phyloP scores from a whole-genome alignment of 805 yeast species.

The Kuraishia floccosa region DNA sequence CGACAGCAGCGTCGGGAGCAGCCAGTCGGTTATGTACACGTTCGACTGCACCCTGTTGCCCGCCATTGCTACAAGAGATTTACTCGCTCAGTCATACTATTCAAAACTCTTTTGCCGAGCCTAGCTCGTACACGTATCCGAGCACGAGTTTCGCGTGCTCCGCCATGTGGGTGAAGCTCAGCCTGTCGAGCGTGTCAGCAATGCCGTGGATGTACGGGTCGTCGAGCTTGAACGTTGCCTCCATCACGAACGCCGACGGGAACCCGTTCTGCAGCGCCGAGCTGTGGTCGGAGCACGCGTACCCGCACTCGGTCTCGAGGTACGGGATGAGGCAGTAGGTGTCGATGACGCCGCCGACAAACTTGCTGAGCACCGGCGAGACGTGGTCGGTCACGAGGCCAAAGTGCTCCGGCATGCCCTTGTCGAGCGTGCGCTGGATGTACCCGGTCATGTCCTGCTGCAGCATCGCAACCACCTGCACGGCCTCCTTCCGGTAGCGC shows the following conservation, averaged over 20 bases:
- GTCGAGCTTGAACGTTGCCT: constrained; percentile 52
- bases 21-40: constrained; percentile 1
- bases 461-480: constrained; percentile 66
- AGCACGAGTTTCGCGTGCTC: constrained; percentile 74
- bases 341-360: constrained; percentile 49
- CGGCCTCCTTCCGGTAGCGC: constrained; percentile 30
- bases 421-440: constrained; percentile 36
- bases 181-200: constrained; percentile 70
- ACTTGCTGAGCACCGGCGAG: constrained; percentile 39
- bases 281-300: constrained; percentile 90
- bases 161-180: constrained; percentile 66
- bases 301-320: constrained; percentile 74
- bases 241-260: constrained; percentile 78
- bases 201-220: constrained; percentile 69
- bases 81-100: neutral
- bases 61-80: too few relatives aligned
- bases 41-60: constrained; percentile 1
- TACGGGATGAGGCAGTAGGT: constrained; percentile 58
- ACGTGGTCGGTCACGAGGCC: constrained; percentile 77
- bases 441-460: constrained; percentile 96
- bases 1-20: neutral
- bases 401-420: constrained; percentile 48
- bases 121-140: constrained; percentile 66
- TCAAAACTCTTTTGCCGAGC: neutral
- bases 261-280: constrained; percentile 75